Conservation (phyloP, 768 basidiomycete genomes). For the Serendipita vermifera region DNA sequence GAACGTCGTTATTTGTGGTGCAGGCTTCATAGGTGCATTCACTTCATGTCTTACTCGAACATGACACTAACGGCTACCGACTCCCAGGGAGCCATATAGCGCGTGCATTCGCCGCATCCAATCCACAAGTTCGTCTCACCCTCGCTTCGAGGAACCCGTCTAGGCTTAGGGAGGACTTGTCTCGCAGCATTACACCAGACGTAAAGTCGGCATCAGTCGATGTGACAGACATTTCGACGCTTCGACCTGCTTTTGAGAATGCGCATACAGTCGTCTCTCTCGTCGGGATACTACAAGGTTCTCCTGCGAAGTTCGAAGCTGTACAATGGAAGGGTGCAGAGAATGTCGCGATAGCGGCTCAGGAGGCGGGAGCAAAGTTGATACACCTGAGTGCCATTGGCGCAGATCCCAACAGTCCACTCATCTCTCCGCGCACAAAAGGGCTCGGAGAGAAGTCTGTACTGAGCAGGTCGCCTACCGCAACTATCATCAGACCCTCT, state of each 20-base stretch:
- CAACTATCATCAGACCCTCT: constrained; percentile 57
- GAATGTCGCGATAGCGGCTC: constrained; percentile 47
- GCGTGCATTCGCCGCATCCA: constrained; percentile 31
- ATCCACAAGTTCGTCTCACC: constrained; percentile 34
- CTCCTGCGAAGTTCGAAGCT: constrained; percentile 40
- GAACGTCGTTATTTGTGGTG: constrained; percentile 31
- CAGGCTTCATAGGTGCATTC: constrained; percentile 45
- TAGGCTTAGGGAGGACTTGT: constrained; percentile 26
- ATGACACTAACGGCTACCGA: background rate
- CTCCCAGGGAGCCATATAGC: constrained; percentile 46
- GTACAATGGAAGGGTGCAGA: constrained; percentile 55
- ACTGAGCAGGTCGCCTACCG: constrained; percentile 32
- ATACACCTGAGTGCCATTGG: constrained; percentile 64
- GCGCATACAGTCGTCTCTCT: constrained; percentile 52
- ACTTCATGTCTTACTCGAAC: constrained; percentile 6
- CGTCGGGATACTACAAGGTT: constrained; percentile 54
- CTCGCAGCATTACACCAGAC: constrained; percentile 21
- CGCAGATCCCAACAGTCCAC: constrained; percentile 42
- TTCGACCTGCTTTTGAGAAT: constrained; percentile 37
- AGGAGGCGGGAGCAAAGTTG: constrained; percentile 40
- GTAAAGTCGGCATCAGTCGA: constrained; percentile 38
- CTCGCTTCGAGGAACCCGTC: constrained; percentile 48
- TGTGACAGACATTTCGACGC: constrained; percentile 38
- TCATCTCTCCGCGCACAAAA: constrained; percentile 52
- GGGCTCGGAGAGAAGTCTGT: constrained; percentile 47